These are phyloP conservation scores for Coemansia sp. DNA, from an alignment of 192 early-diverging fungal genomes.

Conservation along the genomic window DNA sequence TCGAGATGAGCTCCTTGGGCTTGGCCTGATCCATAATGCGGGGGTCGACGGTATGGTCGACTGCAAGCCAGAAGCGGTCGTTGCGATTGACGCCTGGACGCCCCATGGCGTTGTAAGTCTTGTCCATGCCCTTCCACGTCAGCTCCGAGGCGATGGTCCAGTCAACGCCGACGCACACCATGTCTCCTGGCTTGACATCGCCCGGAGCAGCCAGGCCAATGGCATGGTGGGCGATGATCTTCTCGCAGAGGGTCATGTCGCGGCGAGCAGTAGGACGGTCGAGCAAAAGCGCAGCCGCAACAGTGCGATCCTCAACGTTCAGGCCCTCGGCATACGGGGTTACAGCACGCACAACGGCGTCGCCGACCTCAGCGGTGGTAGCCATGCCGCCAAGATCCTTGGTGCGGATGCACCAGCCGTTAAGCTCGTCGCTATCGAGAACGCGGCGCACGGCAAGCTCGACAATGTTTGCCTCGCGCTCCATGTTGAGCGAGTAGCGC, in stretches of 20 bases:
- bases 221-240: constrained; percentile 73
- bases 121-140: constrained; percentile 86
- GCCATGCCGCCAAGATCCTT: constrained; percentile 85
- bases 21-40: constrained; percentile 69
- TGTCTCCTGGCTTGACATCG: constrained; percentile 71
- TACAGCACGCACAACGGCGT: constrained; percentile 78
- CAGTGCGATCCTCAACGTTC: constrained; percentile 50
- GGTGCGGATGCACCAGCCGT: constrained; percentile 75
- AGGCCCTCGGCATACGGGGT: constrained; percentile 61
- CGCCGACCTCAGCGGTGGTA: constrained; percentile 87
- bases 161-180: constrained; percentile 77
- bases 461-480: constrained; percentile 84
- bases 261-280: constrained; percentile 57
- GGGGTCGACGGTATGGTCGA: constrained; percentile 76
- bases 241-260: constrained; percentile 72
- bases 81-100: constrained; percentile 71
- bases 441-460: constrained; percentile 91
- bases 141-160: constrained; percentile 80
- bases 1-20: constrained; percentile 63
- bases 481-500: constrained; percentile 89
- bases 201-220: constrained; percentile 66
- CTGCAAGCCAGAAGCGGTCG: constrained; percentile 80
- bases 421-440: constrained; percentile 73
- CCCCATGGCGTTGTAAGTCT: constrained; percentile 77
- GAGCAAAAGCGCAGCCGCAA: constrained; percentile 44